Evolutionary conservation across 805 yeast species (phyloP).

Genomic region (Blastobotrys americana): DNA sequence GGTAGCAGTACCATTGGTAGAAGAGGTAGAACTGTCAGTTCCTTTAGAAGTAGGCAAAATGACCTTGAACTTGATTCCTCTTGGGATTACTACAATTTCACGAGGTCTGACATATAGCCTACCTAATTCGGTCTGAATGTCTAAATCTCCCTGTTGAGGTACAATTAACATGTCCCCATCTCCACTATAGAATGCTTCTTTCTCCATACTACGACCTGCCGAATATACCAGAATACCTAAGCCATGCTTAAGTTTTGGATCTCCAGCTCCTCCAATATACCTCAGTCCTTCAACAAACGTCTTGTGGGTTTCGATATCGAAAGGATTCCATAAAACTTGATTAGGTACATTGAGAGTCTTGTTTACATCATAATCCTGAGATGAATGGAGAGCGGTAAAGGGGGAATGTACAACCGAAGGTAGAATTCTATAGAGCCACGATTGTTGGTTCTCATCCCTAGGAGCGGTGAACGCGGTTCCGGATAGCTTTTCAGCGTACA

Average conservation of each 20-base stretch:
- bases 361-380: constrained; percentile 1
- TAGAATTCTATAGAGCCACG: constrained; percentile 24
- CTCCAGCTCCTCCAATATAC: constrained; percentile 23
- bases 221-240: constrained; percentile 21
- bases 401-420: constrained; percentile 22
- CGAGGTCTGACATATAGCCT: constrained; percentile 21
- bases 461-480: constrained; percentile 29
- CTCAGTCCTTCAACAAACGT: constrained; percentile 19
- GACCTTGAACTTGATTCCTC: constrained; percentile 23
- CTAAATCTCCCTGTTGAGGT: constrained; percentile 23
- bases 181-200: constrained; percentile 21
- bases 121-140: constrained; percentile 26
- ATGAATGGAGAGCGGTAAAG: constrained; percentile 9
- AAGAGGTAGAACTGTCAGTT: constrained; percentile 3
- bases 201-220: constrained; percentile 21
- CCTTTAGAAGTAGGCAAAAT: constrained; percentile 17
- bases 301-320: constrained; percentile 13
- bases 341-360: constrained; percentile 21
- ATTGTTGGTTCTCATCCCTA: constrained; percentile 21
- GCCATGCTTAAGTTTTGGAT: constrained; percentile 19
- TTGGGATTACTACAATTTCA: constrained; percentile 25
- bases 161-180: constrained; percentile 27
- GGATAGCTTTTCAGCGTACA: constrained; percentile 26
- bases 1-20: not conserved
- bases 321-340: constrained; percentile 24